Conservation (phyloP, 352 stramenopile species). For the Thalassiosira ordinaria region DNA sequence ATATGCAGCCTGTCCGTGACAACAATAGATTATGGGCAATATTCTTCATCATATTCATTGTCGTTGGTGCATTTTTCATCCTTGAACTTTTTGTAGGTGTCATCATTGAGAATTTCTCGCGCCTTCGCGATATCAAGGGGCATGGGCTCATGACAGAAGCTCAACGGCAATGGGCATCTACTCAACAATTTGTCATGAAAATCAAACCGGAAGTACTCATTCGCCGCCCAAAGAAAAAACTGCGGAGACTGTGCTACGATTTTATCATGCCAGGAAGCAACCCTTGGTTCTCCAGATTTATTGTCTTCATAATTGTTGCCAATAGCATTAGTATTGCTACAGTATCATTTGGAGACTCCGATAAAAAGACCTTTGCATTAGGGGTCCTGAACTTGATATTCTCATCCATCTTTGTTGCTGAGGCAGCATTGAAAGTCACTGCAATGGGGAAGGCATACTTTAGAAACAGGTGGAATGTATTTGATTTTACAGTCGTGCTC, state of each 20-base stretch:
- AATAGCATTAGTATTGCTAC: constrained; percentile 91
- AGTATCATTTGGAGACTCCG: constrained; percentile 88
- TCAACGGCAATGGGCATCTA: constrained; percentile 57
- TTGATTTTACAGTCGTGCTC: constrained; percentile 78
- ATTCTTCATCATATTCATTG: constrained; percentile 92
- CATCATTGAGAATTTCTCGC: constrained; percentile 94
- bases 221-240: constrained; percentile 68
- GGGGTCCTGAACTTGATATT: constrained; percentile 89
- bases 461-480: constrained; percentile 71
- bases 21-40: constrained; percentile 86
- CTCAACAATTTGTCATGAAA: constrained; percentile 61
- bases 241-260: constrained; percentile 84
- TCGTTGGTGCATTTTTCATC: constrained; percentile 93
- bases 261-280: constrained; percentile 79
- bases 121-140: constrained; percentile 60
- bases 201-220: constrained; percentile 69
- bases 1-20: constrained; percentile 92
- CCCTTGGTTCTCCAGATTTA: constrained; percentile 88
- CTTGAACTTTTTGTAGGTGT: constrained; percentile 94
- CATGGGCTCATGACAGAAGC: constrained; percentile 85
- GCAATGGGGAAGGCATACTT: constrained; percentile 85
- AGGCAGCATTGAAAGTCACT: constrained; percentile 89
- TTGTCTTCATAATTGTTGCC: constrained; percentile 90
- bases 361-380: constrained; percentile 77
- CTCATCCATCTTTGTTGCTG: constrained; percentile 89